Evolutionary conservation across 139 green algal genomes (phyloP).

Genomic region (Trebouxia sp.): DNA sequence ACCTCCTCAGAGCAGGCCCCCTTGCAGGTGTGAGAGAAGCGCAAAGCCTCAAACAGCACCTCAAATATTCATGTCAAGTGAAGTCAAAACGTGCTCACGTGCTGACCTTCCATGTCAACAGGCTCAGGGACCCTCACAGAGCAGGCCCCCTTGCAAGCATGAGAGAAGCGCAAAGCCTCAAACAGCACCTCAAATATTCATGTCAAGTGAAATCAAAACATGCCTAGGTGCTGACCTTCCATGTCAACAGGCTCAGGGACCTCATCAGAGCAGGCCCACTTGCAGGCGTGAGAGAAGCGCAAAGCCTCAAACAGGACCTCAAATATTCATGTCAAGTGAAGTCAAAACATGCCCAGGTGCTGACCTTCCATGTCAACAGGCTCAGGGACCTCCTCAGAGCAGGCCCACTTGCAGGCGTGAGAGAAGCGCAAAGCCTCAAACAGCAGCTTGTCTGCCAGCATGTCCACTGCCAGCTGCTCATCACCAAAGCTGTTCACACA

Average conservation of each 20-base stretch:
- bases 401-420: conserved; percentile 85
- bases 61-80: too few relatives aligned
- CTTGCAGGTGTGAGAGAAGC: conserved; percentile 82
- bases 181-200: too few relatives aligned
- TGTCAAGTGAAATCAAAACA: too few relatives aligned
- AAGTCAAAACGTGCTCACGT: too few relatives aligned
- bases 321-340: too few relatives aligned
- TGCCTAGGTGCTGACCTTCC: conserved; percentile 42
- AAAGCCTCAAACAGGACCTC: conserved; percentile 93
- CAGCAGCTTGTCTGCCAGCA: conserved; percentile 94
- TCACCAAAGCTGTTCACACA: conserved; percentile 96
- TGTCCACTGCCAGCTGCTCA: conserved; percentile 93
- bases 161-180: neutral
- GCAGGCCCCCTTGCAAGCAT: neutral
- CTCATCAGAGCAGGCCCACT: conserved; percentile 93
- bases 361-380: conserved; percentile 77
- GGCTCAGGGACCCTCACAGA: conserved; percentile 26
- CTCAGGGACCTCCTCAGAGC: conserved; percentile 93
- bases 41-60: conserved; percentile 90
- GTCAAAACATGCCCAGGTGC: neutral
- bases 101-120: conserved; percentile 30
- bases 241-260: conserved; percentile 89
- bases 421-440: conserved; percentile 90
- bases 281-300: conserved; percentile 81
- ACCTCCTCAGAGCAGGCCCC: conserved; percentile 91